Conservation (phyloP, 306 rosid species). For the Prunus campanulata region DNA sequence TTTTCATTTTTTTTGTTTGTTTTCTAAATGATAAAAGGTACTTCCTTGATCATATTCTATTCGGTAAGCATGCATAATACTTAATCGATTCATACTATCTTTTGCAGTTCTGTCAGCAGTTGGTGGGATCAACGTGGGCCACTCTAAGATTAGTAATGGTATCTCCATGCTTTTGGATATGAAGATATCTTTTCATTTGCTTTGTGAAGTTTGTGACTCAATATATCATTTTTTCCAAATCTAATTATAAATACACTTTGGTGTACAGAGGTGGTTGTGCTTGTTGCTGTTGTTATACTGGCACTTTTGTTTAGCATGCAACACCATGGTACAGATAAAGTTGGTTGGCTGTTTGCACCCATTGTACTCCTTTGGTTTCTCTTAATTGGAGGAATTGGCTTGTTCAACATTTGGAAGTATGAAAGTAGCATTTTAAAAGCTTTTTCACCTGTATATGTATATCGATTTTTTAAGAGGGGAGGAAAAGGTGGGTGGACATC, state of each 20-base stretch:
- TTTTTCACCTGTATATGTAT: slow-evolving; percentile 70
- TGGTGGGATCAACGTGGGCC: slow-evolving; percentile 87
- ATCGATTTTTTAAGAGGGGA: slow-evolving; percentile 63
- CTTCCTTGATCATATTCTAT: not conserved
- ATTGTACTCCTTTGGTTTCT: slow-evolving; percentile 91
- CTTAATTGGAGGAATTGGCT: slow-evolving; percentile 86
- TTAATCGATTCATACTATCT: slow-evolving; percentile 16
- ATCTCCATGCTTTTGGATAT: slow-evolving; percentile 30
- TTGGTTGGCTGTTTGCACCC: slow-evolving; percentile 98
- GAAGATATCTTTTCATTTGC: slow-evolving; percentile 13
- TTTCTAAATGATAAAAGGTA: not conserved
- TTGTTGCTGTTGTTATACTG: slow-evolving; percentile 80
- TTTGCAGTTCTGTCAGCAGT: slow-evolving; percentile 85
- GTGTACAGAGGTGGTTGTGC: slow-evolving; percentile 69
- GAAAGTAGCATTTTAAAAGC: slow-evolving; percentile 73
- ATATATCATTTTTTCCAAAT: not conserved
- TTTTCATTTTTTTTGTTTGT: not conserved
- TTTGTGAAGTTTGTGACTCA: not conserved
- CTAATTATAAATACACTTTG: not conserved
- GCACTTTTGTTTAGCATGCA: slow-evolving; percentile 84
- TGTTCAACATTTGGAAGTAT: slow-evolving; percentile 74
- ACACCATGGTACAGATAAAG: slow-evolving; percentile 89
- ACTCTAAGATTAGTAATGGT: slow-evolving; percentile 62
- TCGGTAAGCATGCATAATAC: not conserved
- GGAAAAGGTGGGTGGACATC: slow-evolving; percentile 82